A percentile compares a stretch with the other conserved stretches of the same genome.
phyloP scores from a whole-genome alignment of 2,329 filamentous ascomycete species.

The Uncinocarpus reesii region DNA sequence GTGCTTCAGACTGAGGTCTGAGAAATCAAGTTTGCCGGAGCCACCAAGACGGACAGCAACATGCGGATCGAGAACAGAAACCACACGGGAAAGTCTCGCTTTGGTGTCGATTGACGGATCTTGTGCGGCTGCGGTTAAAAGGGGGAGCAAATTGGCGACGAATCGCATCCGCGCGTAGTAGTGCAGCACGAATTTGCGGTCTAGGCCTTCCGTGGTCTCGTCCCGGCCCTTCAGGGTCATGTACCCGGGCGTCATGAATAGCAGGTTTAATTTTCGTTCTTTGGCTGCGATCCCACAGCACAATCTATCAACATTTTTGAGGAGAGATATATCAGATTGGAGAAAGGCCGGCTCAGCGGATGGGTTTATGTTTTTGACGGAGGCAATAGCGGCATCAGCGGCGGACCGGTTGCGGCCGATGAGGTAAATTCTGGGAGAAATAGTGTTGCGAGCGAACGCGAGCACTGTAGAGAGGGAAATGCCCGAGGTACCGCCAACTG shows the following conservation, averaged over 20 bases:
- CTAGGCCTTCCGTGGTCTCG: conserved; percentile 28
- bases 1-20: conserved; percentile 35
- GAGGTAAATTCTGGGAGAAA: conserved; percentile 42
- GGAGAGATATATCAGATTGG: conserved; percentile 28
- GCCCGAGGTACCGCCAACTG: conserved; percentile 43
- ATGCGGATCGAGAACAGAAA: conserved; percentile 42
- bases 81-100: conserved; percentile 41
- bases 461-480: conserved; percentile 43
- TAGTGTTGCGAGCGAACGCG: conserved; percentile 35
- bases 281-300: conserved; percentile 24
- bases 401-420: conserved; percentile 36
- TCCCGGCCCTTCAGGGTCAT: conserved; percentile 25
- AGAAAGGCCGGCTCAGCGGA: conserved; percentile 23
- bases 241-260: conserved; percentile 32
- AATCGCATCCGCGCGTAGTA: conserved; percentile 31
- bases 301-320: conserved; percentile 27
- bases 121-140: conserved; percentile 18
- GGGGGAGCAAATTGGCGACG: conserved; percentile 26
- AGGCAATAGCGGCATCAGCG: conserved; percentile 36
- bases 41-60: conserved; percentile 38
- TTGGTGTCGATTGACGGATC: conserved; percentile 18
- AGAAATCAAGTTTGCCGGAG: conserved; percentile 33
- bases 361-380: conserved; percentile 26
- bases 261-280: conserved; percentile 29
- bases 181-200: conserved; percentile 23